Evolutionary conservation across 2,329 filamentous ascomycete genomes (phyloP), one percentile per base, ranked within the genome.

Genomic region (Neofusicoccum sp.): DNA sequence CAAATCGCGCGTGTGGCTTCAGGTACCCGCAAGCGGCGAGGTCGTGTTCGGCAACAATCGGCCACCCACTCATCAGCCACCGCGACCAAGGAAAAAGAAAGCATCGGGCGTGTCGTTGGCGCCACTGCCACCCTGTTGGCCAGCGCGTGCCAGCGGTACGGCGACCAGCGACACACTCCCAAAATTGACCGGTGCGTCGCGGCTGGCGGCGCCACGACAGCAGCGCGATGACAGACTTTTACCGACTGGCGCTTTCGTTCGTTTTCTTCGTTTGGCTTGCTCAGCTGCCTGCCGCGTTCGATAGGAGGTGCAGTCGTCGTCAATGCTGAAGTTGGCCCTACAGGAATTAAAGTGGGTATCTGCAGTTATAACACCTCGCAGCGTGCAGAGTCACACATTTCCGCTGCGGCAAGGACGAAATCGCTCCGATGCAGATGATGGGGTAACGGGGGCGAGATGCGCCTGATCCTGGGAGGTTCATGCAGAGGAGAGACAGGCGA

Each of bases 1-100:
- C 49, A 43, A 31, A 24, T 24, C 36, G 26, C 49, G 43, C 36
- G 49, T 16, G 49, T 54, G 49, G 49, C 49, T 54, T 54, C 49
- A 56, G 51, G 51, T 43, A 56, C 51, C 36, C 51, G 38, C 14
- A 14, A 56, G 14, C 26, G n/a, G 38, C 51, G 34, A 54, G n/a
- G 9, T 16, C 36, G 34, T 24, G 45, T 40, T 34, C 5, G 48
- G 48, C 16, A 53, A 41, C 49, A 38, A 41, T 54, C 34, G 36
- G 49, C 34, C 26, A n/a, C n/a, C 12, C 6, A 16, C 11, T 8
- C 6, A n/a, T 8, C 26, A 48, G 44, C 44, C 44, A 48, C 44
- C 6, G 24, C 11, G 24, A n/a, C n/a, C n/a, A n/a, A n/a, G n/a
- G n/a, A n/a, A n/a, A n/a, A n/a, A n/a, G n/a, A n/a, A n/a, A n/a